Evolutionary conservation across 139 green algal species (phyloP).

Genomic region (Picochlorum sp.): DNA sequence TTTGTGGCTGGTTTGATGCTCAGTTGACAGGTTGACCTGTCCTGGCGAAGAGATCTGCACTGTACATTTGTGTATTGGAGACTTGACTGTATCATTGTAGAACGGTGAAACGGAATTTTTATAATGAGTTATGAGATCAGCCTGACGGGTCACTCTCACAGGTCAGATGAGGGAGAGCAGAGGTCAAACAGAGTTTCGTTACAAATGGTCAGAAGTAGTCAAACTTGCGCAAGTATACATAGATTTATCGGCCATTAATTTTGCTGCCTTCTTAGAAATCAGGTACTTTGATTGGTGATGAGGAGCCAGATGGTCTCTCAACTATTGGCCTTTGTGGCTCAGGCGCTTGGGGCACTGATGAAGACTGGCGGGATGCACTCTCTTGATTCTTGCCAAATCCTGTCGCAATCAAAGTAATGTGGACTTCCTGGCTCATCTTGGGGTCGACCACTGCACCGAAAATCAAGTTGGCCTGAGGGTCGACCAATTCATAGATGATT

Average conservation of each 20-base stretch:
- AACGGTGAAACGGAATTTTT: too few relatives aligned
- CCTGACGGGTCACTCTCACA: too few relatives aligned
- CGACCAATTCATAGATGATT: constrained; percentile 84
- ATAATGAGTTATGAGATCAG: too few relatives aligned
- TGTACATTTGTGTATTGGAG: too few relatives aligned
- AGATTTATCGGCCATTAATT: not conserved
- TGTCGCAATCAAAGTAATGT: constrained; percentile 92
- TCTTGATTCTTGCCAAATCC: constrained; percentile 53
- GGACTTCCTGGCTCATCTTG: constrained; percentile 36
- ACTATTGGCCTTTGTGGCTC: constrained; percentile 1
- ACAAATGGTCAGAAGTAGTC: too few relatives aligned
- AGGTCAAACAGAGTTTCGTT: too few relatives aligned
- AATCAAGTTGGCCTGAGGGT: constrained; percentile 83
- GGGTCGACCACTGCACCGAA: constrained; percentile 79
- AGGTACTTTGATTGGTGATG: constrained; percentile 1
- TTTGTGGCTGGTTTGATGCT: not conserved
- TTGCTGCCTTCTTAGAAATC: not conserved
- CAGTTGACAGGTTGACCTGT: too few relatives aligned
- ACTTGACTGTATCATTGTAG: too few relatives aligned
- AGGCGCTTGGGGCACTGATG: not conserved
- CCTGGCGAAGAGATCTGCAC: too few relatives aligned
- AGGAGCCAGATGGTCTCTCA: not conserved
- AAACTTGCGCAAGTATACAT: too few relatives aligned
- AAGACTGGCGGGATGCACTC: not conserved
- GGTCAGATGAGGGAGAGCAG: too few relatives aligned